Evolutionary conservation across 2,329 filamentous ascomycete genomes (phyloP), one percentile per base, ranked within the genome.

Genomic region (Phialophora macrospora): DNA sequence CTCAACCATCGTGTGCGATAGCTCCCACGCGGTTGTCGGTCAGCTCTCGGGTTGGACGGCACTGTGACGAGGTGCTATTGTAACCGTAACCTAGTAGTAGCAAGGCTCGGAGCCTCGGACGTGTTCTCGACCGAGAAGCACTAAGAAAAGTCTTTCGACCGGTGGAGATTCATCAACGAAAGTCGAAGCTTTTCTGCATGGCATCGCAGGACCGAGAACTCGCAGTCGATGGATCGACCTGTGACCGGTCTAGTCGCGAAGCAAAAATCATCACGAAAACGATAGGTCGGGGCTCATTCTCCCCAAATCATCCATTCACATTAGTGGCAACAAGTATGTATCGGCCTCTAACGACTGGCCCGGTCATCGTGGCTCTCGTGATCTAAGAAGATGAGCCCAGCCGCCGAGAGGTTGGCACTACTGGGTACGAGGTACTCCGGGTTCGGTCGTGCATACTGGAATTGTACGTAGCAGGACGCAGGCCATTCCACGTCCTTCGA

Each of bases 71-170:
- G 17, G 38, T n/a, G 38, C n/a, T 44, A 60, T 11, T 22, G 30
- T 22, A n/a, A n/a, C n/a, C n/a, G n/a, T n/a, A n/a, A n/a, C n/a
- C n/a, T n/a, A n/a, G n/a, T n/a, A 2, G 24, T 24, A 20, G 38
- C 48, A 46, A 54, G 59, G 34, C 38, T 62, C 60, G 60, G 60
- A 48, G 52, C 34, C 41, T 55, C 60, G 60, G 60, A 49, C 41
- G 28, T 38, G 41, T 20, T 48, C 51, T 56, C 60, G 60, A 52
- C 60, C 60, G 60, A 62, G 48, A 62, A 17, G 38, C 38, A 44
- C 38, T 41, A 44, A 44, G 38, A 44, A 44, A 44, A 44, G 38
- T 44, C 38, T 44, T 6, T n/a, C 20, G 38, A 20, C 38, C 17
- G 17, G 14, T 44, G 17, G 38, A 44, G 38, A n/a, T 44, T n/a